Base-by-base conservation (phyloP, 2,329 filamentous ascomycete species). In the Pseudocercospora macadamiae region DNA sequence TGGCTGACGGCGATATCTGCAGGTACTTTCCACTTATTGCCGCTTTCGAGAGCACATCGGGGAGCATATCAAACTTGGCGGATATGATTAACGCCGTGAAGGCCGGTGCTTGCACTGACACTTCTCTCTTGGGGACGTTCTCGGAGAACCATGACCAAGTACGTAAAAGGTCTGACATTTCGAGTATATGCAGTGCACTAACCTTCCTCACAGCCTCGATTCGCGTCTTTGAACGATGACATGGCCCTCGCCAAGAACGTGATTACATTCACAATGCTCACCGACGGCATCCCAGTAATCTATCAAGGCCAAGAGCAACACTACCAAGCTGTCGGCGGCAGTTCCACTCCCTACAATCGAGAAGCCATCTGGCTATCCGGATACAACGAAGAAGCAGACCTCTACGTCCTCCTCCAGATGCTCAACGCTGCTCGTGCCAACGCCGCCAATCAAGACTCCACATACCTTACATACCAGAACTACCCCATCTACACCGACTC, bases 231-330 rank as follows among this genome's bases (percentile, higher is more conserved):
- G 58, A 85, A 81, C 51, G 68, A 74, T 8, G 85, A 88, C 66
- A 70, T 79, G 6, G 73, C 82, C 52, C 77, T 86, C 2, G 81
- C 85, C 45, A 83, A 84, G 70, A 89, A 89, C 65, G 79, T 83
- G 4, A 76, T 88, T 37, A 79, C 84, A 0, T 88, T 84, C 66
- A 83, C 82, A n/a, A 79, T 89, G 26, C 79, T 89, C 16, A 76
- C 76, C 2, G 78, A 86, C 55, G 86, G 86, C 18, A 83, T 88
- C 36, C 85, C 86, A 1, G 84, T 87, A 55, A 78, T 88, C 30
- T 89, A 88, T 72, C 81, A 87, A 64, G 86, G 42, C 19, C 42
- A 47, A 47, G 42, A 47, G 26, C 86, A 89, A 66, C 83, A 82
- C 60, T 85, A 80, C 68, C 70, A 75, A 1, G 68, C 68, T 9